Evolutionary conservation across 306 rosid genomes (phyloP).

Genomic region (Cicer arietinum): DNA sequence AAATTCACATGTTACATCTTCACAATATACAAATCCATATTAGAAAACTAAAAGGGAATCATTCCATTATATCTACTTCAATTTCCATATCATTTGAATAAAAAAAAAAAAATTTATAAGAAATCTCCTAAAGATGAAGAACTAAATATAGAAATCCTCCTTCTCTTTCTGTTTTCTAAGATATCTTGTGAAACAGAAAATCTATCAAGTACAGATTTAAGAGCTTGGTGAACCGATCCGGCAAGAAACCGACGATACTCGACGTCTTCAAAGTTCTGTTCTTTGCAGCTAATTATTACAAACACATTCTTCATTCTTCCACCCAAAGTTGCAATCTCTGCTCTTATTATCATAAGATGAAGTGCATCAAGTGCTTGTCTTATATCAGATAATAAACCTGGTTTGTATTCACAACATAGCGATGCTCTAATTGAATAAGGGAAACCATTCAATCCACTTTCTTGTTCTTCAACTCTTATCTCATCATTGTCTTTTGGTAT

Average conservation of each 20-base stretch:
- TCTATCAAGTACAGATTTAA: slow-evolving; percentile 67
- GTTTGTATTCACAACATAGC: slow-evolving; percentile 66
- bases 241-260: slow-evolving; percentile 55
- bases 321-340: slow-evolving; percentile 72
- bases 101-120: slow-evolving; percentile 33
- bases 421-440: slow-evolving; percentile 69
- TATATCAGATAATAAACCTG: slow-evolving; percentile 59
- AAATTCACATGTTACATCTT: slow-evolving; percentile 24
- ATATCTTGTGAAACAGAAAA: slow-evolving; percentile 64
- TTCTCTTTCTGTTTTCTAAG: slow-evolving; percentile 55
- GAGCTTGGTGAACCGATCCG: slow-evolving; percentile 63
- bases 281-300: slow-evolving; percentile 63
- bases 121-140: slow-evolving; percentile 58
- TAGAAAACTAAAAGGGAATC: neutral
- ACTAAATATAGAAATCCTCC: slow-evolving; percentile 60
- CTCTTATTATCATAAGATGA: slow-evolving; percentile 62
- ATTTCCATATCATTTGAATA: slow-evolving; percentile 18
- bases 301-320: slow-evolving; percentile 75
- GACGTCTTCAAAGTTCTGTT: slow-evolving; percentile 46
- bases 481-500: slow-evolving; percentile 71
- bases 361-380: slow-evolving; percentile 69
- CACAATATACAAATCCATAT: slow-evolving; percentile 3
- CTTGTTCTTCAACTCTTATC: slow-evolving; percentile 69
- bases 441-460: slow-evolving; percentile 55
- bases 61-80: slow-evolving; percentile 12